phyloP scores from a whole-genome alignment of 192 early-diverging fungal genomes.

The Coemansia sp. region DNA sequence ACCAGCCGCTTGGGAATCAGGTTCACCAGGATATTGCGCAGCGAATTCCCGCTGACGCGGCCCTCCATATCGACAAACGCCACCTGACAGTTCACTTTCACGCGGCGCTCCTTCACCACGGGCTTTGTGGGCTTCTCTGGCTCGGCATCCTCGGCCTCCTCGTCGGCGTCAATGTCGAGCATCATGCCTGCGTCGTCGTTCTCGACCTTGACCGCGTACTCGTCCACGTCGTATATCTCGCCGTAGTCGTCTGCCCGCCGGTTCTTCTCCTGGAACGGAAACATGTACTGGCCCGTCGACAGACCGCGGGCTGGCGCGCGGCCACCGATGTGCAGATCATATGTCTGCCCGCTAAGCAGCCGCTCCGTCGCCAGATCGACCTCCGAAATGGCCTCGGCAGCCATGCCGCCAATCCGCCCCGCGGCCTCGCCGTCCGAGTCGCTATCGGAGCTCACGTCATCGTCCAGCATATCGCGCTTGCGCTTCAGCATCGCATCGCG shows the following conservation, averaged over 20 bases:
- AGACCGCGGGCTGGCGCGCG: slow-evolving; percentile 66
- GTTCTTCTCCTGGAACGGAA: slow-evolving; percentile 78
- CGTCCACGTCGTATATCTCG: slow-evolving; percentile 70
- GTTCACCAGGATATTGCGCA: slow-evolving; percentile 75
- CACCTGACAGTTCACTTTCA: slow-evolving; percentile 72
- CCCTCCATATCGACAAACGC: slow-evolving; percentile 93
- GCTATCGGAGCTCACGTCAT: slow-evolving; percentile 55
- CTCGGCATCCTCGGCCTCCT: slow-evolving; percentile 22
- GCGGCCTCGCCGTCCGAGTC: slow-evolving; percentile 38
- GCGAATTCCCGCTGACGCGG: slow-evolving; percentile 78
- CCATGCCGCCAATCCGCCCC: slow-evolving; percentile 57
- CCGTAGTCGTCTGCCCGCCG: slow-evolving; percentile 93
- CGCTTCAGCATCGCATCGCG: slow-evolving; percentile 65
- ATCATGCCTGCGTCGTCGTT: slow-evolving; percentile 27
- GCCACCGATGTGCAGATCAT: slow-evolving; percentile 86
- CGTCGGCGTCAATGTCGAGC: slow-evolving; percentile 15
- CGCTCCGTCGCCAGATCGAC: slow-evolving; percentile 53
- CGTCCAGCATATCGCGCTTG: slow-evolving; percentile 72
- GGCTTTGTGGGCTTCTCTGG: slow-evolving; percentile 74
- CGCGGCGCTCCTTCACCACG: slow-evolving; percentile 52
- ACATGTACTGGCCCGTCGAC: slow-evolving; percentile 83
- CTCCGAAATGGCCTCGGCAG: slow-evolving; percentile 34
- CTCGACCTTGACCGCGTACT: slow-evolving; percentile 50
- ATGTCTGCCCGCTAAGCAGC: slow-evolving; percentile 55
- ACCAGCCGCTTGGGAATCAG: slow-evolving; percentile 54